Percentiles rank a stretch among this genome's conserved stretches.
Evolutionary conservation across 2,329 filamentous ascomycete species (phyloP).

Genomic region (Fusarium anguioides): DNA sequence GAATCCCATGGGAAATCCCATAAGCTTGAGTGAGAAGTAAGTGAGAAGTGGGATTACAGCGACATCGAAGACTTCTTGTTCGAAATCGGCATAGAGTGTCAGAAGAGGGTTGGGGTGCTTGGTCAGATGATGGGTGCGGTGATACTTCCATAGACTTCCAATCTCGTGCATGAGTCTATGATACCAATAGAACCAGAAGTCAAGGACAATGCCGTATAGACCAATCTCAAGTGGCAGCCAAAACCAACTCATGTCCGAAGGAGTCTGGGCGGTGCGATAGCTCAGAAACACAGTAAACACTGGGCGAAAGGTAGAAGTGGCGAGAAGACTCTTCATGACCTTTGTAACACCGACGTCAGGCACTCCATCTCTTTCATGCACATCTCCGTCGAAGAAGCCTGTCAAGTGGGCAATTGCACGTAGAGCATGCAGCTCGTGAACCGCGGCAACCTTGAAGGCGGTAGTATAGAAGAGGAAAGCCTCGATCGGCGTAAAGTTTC

Average conservation of each 20-base stretch:
- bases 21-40: background rate
- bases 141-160: conserved; percentile 18
- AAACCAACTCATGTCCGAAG: background rate
- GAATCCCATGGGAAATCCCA: conserved; percentile 12
- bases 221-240: conserved; percentile 14
- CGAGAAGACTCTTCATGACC: background rate
- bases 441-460: background rate
- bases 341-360: background rate
- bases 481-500: background rate
- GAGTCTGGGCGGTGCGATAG: background rate
- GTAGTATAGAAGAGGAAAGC: background rate
- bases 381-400: background rate
- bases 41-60: conserved; percentile 8
- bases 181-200: conserved; percentile 30
- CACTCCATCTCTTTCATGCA: background rate
- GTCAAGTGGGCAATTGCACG: background rate
- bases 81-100: conserved; percentile 19
- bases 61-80: conserved; percentile 25
- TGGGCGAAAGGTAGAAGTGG: background rate
- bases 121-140: conserved; percentile 23
- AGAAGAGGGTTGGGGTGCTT: conserved; percentile 23
- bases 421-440: background rate
- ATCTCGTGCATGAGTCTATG: conserved; percentile 26
- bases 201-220: conserved; percentile 12
- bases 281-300: background rate